A percentile compares a stretch with the other conserved stretches of the same genome.
Evolutionary conservation across 2,329 filamentous ascomycete species (phyloP).

Genomic region (Nemania sp.): DNA sequence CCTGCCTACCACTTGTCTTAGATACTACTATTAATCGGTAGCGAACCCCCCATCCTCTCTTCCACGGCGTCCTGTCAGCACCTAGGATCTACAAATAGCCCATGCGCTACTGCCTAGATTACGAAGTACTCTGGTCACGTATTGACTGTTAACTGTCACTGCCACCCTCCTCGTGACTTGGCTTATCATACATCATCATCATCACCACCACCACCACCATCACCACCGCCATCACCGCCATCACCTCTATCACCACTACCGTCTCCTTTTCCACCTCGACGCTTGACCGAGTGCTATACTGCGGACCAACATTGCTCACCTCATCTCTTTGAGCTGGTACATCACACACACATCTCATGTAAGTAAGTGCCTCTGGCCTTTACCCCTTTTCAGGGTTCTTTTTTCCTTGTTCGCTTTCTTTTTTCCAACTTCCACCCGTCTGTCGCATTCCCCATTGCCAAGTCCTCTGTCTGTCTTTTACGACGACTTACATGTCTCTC

Average conservation of each 20-base stretch:
- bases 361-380: too few species aligned
- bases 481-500: neutral
- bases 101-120: too few species aligned
- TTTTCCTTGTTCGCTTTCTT: neutral
- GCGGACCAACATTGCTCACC: neutral
- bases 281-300: neutral
- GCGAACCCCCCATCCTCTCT: too few species aligned
- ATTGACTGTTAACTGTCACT: neutral
- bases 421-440: neutral
- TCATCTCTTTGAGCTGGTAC: neutral
- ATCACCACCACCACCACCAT: neutral
- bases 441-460: neutral
- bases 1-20: too few species aligned
- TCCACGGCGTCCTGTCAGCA: too few species aligned
- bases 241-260: neutral
- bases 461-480: neutral
- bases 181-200: slow-evolving; percentile 1
- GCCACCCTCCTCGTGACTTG: slow-evolving; percentile 20
- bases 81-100: too few species aligned
- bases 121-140: too few species aligned
- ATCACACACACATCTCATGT: neutral
- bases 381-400: too few species aligned
- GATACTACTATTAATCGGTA: too few species aligned
- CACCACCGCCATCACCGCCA: neutral
- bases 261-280: neutral